phyloP scores from a whole-genome alignment of 371 early-diverging fungal species.

The Syncephalastrum sp. region DNA sequence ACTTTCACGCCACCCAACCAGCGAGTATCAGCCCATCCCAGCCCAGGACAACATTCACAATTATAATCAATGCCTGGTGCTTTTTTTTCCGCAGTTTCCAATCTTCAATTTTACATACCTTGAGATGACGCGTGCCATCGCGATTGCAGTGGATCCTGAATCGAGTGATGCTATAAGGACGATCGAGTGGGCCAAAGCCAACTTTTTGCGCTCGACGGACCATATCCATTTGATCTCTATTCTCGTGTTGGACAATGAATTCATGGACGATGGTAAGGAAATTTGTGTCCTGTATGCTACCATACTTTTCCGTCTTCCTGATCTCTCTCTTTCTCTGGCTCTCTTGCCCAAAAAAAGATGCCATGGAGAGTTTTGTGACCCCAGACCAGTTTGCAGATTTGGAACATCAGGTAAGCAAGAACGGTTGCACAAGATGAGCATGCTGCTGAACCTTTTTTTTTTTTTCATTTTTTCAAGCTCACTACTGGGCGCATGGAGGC shows the following conservation, averaged over 20 bases:
- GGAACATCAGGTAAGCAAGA: constrained; percentile 31
- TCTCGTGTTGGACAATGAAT: constrained; percentile 38
- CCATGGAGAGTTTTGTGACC: constrained; percentile 7
- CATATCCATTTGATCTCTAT: constrained; percentile 40
- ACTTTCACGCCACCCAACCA: too few species aligned
- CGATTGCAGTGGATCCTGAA: constrained; percentile 43
- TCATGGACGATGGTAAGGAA: constrained; percentile 30
- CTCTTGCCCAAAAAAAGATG: constrained; percentile 10
- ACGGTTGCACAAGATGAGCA: neutral
- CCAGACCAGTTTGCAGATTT: constrained; percentile 16
- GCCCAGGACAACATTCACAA: too few species aligned
- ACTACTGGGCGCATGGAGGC: too few species aligned
- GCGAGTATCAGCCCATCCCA: too few species aligned
- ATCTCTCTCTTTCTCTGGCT: neutral
- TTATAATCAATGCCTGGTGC: too few species aligned
- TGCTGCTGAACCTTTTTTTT: constrained; percentile 6
- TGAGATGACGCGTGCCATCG: constrained; percentile 31
- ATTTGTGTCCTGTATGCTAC: neutral
- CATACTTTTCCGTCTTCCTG: constrained; percentile 5
- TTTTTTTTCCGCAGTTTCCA: constrained; percentile 4
- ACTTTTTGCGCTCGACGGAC: constrained; percentile 40
- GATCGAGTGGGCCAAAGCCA: constrained; percentile 42
- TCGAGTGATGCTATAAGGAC: constrained; percentile 37
- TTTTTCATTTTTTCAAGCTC: too few species aligned
- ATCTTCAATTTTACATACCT: neutral